These are phyloP conservation scores for Drosera spatulata DNA, from an alignment of 179 eudicot species.

Conservation along the genomic window DNA sequence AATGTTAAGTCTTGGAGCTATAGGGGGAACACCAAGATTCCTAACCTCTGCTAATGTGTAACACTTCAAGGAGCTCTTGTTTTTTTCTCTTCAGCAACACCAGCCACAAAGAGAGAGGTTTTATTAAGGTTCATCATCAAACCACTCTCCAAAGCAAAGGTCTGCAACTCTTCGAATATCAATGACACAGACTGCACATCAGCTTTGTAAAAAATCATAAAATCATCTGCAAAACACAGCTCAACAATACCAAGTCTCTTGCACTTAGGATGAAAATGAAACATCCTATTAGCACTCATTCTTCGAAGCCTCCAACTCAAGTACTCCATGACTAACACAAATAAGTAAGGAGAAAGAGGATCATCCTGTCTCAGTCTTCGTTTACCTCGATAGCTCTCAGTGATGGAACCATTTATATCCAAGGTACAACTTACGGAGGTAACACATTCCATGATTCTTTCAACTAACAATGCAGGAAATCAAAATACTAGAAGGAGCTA, in stretches of 20 bases:
- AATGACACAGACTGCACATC: no score
- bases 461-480: not conserved
- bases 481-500: not conserved
- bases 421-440: not conserved
- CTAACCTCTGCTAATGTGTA: no score
- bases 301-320: not conserved
- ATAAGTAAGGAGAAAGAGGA: no score
- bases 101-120: no score
- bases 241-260: not conserved
- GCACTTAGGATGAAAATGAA: not conserved
- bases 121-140: no score
- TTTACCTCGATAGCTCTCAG: not conserved
- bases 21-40: no score
- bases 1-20: no score
- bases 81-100: no score
- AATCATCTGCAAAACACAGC: conserved; percentile 1
- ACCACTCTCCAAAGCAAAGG: no score
- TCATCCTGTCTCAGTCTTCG: not conserved
- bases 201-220: not conserved
- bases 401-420: not conserved
- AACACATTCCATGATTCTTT: not conserved
- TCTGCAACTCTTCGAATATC: no score
- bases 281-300: no score
- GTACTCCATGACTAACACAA: not conserved
- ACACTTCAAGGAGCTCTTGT: no score